These are phyloP conservation scores for Aspergillus panamensis DNA, from an alignment of 495 filamentous ascomycete genomes.

Conservation along the genomic window DNA sequence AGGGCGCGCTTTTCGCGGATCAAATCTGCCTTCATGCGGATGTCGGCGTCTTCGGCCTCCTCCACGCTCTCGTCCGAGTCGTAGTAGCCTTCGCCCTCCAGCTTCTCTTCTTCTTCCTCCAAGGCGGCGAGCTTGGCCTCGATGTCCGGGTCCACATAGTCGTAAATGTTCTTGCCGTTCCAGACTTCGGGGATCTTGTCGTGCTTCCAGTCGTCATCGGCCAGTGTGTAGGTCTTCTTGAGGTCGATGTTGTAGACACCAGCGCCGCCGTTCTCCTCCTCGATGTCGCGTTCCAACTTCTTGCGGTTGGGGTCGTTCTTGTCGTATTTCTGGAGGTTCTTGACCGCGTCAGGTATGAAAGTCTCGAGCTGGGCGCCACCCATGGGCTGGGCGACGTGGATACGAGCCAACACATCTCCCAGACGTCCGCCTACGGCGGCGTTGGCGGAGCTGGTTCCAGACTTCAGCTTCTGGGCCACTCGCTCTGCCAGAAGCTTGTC, in stretches of 20 bases:
- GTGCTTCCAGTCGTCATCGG: slow-evolving; percentile 85
- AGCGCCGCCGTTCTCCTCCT: slow-evolving; percentile 88
- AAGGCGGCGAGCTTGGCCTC: slow-evolving; percentile 84
- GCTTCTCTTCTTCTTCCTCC: slow-evolving; percentile 89
- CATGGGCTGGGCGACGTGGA: slow-evolving; percentile 91
- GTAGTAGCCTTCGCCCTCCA: slow-evolving; percentile 83
- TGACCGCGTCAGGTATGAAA: slow-evolving; percentile 85
- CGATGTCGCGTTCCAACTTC: slow-evolving; percentile 77
- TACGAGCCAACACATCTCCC: slow-evolving; percentile 84
- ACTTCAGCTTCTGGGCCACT: slow-evolving; percentile 92
- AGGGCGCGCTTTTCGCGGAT: slow-evolving; percentile 88
- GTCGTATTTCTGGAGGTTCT: slow-evolving; percentile 78
- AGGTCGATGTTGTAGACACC: slow-evolving; percentile 94
- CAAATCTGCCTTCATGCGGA: slow-evolving; percentile 84
- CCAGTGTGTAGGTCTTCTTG: slow-evolving; percentile 79
- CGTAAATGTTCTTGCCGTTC: slow-evolving; percentile 93
- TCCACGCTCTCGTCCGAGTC: slow-evolving; percentile 63
- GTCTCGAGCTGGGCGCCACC: slow-evolving; percentile 72
- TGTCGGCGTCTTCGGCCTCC: slow-evolving; percentile 81
- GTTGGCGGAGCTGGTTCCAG: slow-evolving; percentile 70
- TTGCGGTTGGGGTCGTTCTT: slow-evolving; percentile 80
- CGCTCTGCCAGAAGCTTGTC: slow-evolving; percentile 88
- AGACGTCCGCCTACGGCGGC: slow-evolving; percentile 72
- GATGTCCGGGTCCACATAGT: slow-evolving; percentile 96
- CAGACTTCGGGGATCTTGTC: slow-evolving; percentile 92